Base-by-base conservation (phyloP, 192 early-diverging fungal genomes). In the Hyaloraphidium curvatum region DNA sequence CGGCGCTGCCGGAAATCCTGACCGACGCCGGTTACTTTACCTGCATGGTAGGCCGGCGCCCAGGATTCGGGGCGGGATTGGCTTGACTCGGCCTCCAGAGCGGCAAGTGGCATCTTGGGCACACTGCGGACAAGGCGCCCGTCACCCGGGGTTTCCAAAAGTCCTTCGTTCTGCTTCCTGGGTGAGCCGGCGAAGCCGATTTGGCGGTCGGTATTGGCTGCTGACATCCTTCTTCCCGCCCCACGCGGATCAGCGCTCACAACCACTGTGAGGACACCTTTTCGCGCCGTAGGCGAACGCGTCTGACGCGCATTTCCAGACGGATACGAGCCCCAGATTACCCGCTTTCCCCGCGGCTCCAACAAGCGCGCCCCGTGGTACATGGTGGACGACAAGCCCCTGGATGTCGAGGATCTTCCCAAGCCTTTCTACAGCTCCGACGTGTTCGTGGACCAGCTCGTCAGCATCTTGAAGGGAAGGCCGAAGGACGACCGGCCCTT, bases 81-180 rank as follows among this genome's bases (percentile, higher is more conserved):
- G n/a, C n/a, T n/a, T n/a, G n/a, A n/a, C n/a, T n/a, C n/a, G n/a
- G n/a, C n/a, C n/a, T n/a, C n/a, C n/a, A n/a, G n/a, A n/a, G n/a
- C n/a, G n/a, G 43, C 14, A 48, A 48, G 43, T 48, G 43, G 43
- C 43, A 48, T 25, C 43, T 48, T 25, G 43, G 43, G 43, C 14
- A 22, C 17, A 48, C 43, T 14, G 19, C 14, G 25, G 43, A 48
- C 7, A 22, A 48, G 17, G 43, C 43, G 14, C 43, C 43, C 4
- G 14, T 14, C 43, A 48, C 17, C 25, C 43, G 43, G 5, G 43
- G 43, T 22, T 48, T 48, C 19, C 17, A 48, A 48, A 11, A 25
- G 23, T 14, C 25, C 19, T 48, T 48, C 43, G 25, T 25, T 19
- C 43, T 48, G 14, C 43, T 48, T 5, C 43, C 43, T 9, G 43